Evolutionary conservation across 306 rosid species (phyloP).

Genomic region (Amphicarpaea edgeworthii): DNA sequence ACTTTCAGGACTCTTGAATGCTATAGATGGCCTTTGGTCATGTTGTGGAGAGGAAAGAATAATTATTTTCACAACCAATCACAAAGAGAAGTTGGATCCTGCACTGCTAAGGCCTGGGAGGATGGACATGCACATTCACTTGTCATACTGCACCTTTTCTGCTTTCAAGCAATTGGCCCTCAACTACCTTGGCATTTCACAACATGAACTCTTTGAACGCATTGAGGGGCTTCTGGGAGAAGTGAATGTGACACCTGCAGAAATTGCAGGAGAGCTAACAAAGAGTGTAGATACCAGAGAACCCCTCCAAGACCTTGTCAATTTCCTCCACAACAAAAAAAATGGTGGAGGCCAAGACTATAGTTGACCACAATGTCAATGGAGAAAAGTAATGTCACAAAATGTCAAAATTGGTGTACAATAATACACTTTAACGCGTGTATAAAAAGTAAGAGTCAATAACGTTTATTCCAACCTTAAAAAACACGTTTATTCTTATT

Average conservation of each 20-base stretch:
- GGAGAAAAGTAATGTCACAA: background rate
- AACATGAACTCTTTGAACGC: slow-evolving; percentile 48
- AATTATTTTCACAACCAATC: slow-evolving; percentile 56
- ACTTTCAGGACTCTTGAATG: slow-evolving; percentile 57
- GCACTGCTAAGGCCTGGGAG: slow-evolving; percentile 67
- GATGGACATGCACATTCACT: slow-evolving; percentile 63
- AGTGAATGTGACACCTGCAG: slow-evolving; percentile 59
- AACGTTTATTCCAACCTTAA: no score
- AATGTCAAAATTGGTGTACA: background rate
- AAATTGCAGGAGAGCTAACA: slow-evolving; percentile 56
- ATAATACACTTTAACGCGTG: no score
- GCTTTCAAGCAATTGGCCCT: slow-evolving; percentile 46
- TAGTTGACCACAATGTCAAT: background rate
- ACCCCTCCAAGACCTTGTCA: slow-evolving; percentile 45
- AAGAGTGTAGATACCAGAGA: slow-evolving; percentile 34
- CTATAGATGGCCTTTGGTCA: slow-evolving; percentile 58
- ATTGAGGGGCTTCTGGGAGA: slow-evolving; percentile 51
- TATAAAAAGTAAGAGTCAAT: no score
- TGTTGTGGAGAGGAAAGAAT: slow-evolving; percentile 57
- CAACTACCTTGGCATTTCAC: slow-evolving; percentile 40
- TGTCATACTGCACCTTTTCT: slow-evolving; percentile 50
- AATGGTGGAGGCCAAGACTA: background rate
- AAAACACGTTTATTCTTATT: no score
- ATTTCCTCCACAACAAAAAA: slow-evolving; percentile 33
- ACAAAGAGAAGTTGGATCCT: slow-evolving; percentile 57